phyloP scores from a whole-genome alignment of 768 basidiomycete species.

The Boletus barrowsii region DNA sequence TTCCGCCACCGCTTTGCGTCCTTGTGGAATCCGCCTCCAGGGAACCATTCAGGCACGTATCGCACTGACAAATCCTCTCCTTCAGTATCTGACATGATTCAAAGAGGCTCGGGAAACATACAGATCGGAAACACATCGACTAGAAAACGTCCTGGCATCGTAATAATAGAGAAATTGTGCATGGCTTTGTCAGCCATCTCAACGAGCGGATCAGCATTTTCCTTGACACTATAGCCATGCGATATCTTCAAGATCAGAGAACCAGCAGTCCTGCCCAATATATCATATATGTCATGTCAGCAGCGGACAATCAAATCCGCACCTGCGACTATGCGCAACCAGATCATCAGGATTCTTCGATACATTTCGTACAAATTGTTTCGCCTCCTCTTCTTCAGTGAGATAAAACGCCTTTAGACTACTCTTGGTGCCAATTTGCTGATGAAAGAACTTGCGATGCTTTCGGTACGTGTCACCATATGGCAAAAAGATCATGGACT shows the following conservation, averaged over 20 bases:
- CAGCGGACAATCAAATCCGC: neutral
- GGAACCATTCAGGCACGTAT: slow-evolving; percentile 22
- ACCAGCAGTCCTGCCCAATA: slow-evolving; percentile 29
- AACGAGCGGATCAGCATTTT: slow-evolving; percentile 32
- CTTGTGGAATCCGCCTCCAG: slow-evolving; percentile 18
- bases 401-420: slow-evolving; percentile 4
- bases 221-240: slow-evolving; percentile 35
- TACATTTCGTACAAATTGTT: slow-evolving; percentile 3
- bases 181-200: slow-evolving; percentile 25
- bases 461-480: slow-evolving; percentile 7
- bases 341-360: slow-evolving; percentile 2
- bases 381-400: slow-evolving; percentile 2
- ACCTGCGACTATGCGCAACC: slow-evolving; percentile 6
- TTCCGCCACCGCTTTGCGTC: slow-evolving; percentile 4
- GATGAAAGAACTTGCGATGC: slow-evolving; percentile 9
- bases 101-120: neutral
- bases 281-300: neutral
- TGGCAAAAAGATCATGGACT: slow-evolving; percentile 2
- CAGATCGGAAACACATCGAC: slow-evolving; percentile 10
- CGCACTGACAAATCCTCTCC: slow-evolving; percentile 3
- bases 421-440: slow-evolving; percentile 6
- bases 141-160: slow-evolving; percentile 7
- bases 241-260: slow-evolving; percentile 34
- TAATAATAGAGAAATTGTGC: slow-evolving; percentile 5
- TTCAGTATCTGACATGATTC: neutral